Conservation (phyloP, 2,329 filamentous ascomycete genomes). For the Myriangium duriaei region DNA sequence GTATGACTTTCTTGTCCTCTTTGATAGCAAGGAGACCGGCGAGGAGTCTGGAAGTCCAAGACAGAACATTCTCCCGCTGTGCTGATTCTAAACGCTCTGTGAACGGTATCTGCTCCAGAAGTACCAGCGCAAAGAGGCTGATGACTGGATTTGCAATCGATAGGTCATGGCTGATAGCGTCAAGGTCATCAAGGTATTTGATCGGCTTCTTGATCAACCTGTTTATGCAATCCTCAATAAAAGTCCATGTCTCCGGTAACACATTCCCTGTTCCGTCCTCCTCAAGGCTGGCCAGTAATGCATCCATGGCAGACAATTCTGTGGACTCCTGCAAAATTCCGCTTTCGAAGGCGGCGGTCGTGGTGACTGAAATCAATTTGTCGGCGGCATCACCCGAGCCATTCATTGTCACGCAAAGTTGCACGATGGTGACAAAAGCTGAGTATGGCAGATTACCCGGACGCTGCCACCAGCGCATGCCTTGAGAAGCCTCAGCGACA, state of each 20-base stretch:
- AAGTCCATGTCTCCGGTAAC: conserved; percentile 43
- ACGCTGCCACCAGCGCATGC: conserved; percentile 85
- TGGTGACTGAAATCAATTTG: conserved; percentile 36
- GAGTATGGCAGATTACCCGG: conserved; percentile 49
- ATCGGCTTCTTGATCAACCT: conserved; percentile 65
- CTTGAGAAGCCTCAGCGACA: conserved; percentile 67
- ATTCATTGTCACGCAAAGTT: conserved; percentile 35
- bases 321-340: conserved; percentile 47
- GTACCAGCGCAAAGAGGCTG: conserved; percentile 55
- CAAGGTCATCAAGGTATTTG: conserved; percentile 65
- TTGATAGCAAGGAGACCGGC: conserved; percentile 11
- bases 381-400: conserved; percentile 27
- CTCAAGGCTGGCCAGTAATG: conserved; percentile 34
- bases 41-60: conserved; percentile 14
- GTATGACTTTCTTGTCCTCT: conserved; percentile 7
- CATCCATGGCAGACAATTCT: conserved; percentile 27
- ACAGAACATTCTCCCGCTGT: conserved; percentile 10
- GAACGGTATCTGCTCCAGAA: conserved; percentile 71
- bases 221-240: conserved; percentile 71
- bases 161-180: conserved; percentile 31
- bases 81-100: conserved; percentile 31
- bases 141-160: conserved; percentile 22
- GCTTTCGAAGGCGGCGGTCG: conserved; percentile 50
- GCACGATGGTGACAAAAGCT: conserved; percentile 60
- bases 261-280: conserved; percentile 9